Evolutionary conservation across 1,139 yeast genomes (phyloP).

Genomic region (Ogataea hybrid): DNA sequence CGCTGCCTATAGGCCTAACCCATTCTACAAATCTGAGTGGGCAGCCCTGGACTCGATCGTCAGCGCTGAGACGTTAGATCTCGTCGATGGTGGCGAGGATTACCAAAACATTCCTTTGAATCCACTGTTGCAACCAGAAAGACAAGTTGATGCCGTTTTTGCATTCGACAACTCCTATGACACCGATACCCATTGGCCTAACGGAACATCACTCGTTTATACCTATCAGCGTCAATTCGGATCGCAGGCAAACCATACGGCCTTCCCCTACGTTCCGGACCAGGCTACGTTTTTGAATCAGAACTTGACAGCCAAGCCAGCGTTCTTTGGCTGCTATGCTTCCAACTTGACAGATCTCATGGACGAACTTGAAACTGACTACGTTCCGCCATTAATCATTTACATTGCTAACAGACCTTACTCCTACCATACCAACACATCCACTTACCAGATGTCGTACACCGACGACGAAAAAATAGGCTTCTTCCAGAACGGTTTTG

Average conservation of each 20-base stretch:
- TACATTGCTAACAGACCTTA: constrained; percentile 80
- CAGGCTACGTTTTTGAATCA: constrained; percentile 54
- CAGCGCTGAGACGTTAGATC: constrained; percentile 45
- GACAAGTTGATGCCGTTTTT: constrained; percentile 75
- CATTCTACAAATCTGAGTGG: constrained; percentile 47
- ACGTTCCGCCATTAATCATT: constrained; percentile 69
- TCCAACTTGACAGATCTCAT: constrained; percentile 55
- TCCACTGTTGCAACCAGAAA: constrained; percentile 69
- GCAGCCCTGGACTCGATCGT: constrained; percentile 44
- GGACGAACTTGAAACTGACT: constrained; percentile 32
- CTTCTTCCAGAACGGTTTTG: constrained; percentile 79
- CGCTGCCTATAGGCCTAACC: constrained; percentile 46
- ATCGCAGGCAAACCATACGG: constrained; percentile 57
- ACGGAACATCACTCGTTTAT: constrained; percentile 66
- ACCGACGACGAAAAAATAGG: constrained; percentile 53
- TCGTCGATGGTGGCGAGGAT: constrained; percentile 94
- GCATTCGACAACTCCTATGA: constrained; percentile 90
- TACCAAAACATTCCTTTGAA: constrained; percentile 72
- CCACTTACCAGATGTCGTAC: constrained; percentile 70
- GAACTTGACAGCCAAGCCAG: constrained; percentile 65
- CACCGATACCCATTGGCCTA: constrained; percentile 66
- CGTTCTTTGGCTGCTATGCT: constrained; percentile 86
- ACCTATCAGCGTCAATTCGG: constrained; percentile 65
- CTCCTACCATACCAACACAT: constrained; percentile 63
- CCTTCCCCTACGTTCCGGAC: constrained; percentile 90